Evolutionary conservation across 306 rosid species (phyloP).

Genomic region (Prunus fruticosa): DNA sequence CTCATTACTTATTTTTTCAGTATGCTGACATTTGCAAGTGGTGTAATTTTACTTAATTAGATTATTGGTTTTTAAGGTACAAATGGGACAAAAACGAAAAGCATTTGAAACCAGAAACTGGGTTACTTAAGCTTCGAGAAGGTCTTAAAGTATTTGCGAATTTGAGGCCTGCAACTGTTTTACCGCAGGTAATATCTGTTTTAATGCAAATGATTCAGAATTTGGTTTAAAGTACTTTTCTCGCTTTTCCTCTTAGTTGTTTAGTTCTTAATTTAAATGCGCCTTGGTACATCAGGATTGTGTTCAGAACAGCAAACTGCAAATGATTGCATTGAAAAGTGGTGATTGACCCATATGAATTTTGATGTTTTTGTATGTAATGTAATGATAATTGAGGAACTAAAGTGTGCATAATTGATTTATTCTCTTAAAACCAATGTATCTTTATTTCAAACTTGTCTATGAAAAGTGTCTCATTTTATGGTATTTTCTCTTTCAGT

Average conservation of each 20-base stretch:
- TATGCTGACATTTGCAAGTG: background rate
- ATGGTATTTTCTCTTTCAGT: constrained; percentile 37
- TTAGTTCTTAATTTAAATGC: background rate
- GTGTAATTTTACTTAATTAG: background rate
- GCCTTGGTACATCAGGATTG: background rate
- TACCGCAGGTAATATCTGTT: constrained; percentile 53
- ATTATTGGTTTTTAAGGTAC: constrained; percentile 40
- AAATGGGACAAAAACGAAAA: constrained; percentile 79
- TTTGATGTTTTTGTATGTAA: background rate
- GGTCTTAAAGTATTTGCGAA: constrained; percentile 82
- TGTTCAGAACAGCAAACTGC: background rate
- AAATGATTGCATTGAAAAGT: background rate
- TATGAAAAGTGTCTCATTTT: background rate
- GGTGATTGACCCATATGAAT: background rate
- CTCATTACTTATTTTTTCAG: no score
- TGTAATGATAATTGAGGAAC: background rate
- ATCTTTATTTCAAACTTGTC: background rate
- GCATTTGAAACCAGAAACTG: constrained; percentile 89
- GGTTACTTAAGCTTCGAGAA: constrained; percentile 62
- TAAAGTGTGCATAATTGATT: background rate
- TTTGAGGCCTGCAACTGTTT: constrained; percentile 78
- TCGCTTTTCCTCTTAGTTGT: background rate
- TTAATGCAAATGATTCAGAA: background rate
- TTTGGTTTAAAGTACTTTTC: background rate
- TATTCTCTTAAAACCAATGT: background rate